These are phyloP conservation scores for Russula sp. DNA, from an alignment of 768 basidiomycete genomes.

Conservation along the genomic window DNA sequence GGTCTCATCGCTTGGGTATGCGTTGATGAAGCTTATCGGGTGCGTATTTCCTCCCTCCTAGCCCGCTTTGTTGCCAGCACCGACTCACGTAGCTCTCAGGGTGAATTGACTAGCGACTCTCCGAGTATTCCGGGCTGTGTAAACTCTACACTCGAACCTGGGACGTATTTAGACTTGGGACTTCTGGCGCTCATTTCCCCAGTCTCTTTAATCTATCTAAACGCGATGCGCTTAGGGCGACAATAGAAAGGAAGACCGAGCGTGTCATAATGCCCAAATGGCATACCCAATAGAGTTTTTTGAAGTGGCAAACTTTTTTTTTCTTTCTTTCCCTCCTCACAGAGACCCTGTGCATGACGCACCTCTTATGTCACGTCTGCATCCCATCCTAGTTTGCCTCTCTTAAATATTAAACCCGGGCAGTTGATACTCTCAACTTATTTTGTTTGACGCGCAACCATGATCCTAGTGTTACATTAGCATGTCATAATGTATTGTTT, in stretches of 20 bases:
- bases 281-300: constrained; percentile 5
- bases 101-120: neutral
- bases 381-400: neutral
- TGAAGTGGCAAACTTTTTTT: neutral
- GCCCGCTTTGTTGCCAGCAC: neutral
- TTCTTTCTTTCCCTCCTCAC: neutral
- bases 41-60: constrained; percentile 31
- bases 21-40: constrained; percentile 69
- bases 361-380: neutral
- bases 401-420: neutral
- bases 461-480: neutral
- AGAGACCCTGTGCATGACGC: neutral
- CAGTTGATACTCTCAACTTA: neutral
- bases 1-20: constrained; percentile 79
- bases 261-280: neutral
- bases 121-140: neutral
- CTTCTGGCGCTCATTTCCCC: neutral
- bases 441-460: neutral
- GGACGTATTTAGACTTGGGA: neutral
- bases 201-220: constrained; percentile 15
- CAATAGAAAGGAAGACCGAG: neutral
- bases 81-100: neutral
- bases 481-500: neutral
- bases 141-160: neutral
- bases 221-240: neutral